Percentiles rank a stretch among this genome's conserved stretches.
phyloP scores from a whole-genome alignment of 2,329 filamentous ascomycete species.

The Curvularia lunata region DNA sequence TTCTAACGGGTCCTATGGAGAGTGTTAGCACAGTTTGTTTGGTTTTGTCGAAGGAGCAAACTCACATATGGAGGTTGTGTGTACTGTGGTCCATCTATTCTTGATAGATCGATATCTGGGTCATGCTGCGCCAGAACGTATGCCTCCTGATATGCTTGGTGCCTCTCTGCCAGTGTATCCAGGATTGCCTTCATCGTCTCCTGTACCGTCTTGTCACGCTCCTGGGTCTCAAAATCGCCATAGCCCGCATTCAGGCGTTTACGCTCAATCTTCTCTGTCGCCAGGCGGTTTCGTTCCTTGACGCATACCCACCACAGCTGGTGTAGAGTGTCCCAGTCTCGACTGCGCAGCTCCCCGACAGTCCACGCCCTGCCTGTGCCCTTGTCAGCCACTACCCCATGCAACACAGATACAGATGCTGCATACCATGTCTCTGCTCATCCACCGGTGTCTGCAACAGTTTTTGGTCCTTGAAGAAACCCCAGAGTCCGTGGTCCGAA shows the following conservation, averaged over 20 bases:
- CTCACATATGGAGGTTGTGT: conserved; percentile 35
- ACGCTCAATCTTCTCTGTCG: conserved; percentile 77
- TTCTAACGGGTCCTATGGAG: conserved; percentile 28
- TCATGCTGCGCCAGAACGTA: conserved; percentile 66
- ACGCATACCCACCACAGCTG: conserved; percentile 92
- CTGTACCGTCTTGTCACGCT: conserved; percentile 71
- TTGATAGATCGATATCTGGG: conserved; percentile 35
- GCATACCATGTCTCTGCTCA: conserved; percentile 69
- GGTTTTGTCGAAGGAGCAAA: not conserved
- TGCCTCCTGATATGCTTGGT: conserved; percentile 85
- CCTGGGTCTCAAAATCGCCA: conserved; percentile 70
- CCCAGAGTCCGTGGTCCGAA: conserved; percentile 85
- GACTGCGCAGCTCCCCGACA: conserved; percentile 81
- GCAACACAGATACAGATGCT: not conserved
- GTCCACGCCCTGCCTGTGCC: conserved; percentile 75
- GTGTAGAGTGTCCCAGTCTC: conserved; percentile 94
- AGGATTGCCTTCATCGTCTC: conserved; percentile 83
- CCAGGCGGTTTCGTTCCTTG: conserved; percentile 86
- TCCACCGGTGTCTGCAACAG: conserved; percentile 75
- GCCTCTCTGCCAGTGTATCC: conserved; percentile 84
- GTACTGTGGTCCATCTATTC: conserved; percentile 35
- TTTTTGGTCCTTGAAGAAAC: conserved; percentile 78
- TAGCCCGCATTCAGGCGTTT: conserved; percentile 71
- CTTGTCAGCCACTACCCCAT: conserved; percentile 11
- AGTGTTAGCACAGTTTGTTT: conserved; percentile 11